Evolutionary conservation across 371 early-diverging fungal genomes (phyloP).

Genomic region (Gilbertella persicaria): DNA sequence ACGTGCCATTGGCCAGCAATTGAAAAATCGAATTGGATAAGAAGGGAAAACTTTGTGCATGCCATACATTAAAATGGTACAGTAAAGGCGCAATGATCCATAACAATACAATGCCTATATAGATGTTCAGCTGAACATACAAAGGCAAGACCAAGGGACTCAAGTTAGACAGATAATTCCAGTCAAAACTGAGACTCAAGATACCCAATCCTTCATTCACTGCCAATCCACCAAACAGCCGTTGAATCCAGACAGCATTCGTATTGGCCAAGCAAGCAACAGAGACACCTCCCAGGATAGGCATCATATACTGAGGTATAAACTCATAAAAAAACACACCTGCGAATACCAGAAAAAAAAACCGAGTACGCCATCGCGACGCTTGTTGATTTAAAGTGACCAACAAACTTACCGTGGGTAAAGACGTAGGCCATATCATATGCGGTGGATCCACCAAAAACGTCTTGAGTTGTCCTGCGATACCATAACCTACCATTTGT

Average conservation of each 20-base stretch:
- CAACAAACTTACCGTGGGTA: constrained; percentile 77
- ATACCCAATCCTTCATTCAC: constrained; percentile 56
- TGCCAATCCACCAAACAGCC: constrained; percentile 50
- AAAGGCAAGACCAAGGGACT: constrained; percentile 73
- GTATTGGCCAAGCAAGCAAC: constrained; percentile 44
- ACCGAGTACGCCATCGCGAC: constrained; percentile 63
- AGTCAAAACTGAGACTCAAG: constrained; percentile 52
- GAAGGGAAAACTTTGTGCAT: constrained; percentile 49
- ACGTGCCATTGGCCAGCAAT: constrained; percentile 24
- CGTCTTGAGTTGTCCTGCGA: constrained; percentile 76
- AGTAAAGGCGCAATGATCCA: constrained; percentile 42
- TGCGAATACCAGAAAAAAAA: constrained; percentile 51
- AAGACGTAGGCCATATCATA: constrained; percentile 88
- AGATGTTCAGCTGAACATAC: constrained; percentile 44
- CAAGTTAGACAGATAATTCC: constrained; percentile 51
- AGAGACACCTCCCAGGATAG: constrained; percentile 51
- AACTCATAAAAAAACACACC: constrained; percentile 46
- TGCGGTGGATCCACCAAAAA: constrained; percentile 80
- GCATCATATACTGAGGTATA: constrained; percentile 52
- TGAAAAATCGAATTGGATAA: constrained; percentile 43
- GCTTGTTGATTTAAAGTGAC: constrained; percentile 70
- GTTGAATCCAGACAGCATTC: constrained; percentile 51
- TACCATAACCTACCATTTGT: constrained; percentile 82
- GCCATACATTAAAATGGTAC: constrained; percentile 47
- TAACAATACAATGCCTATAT: constrained; percentile 33